A percentile compares a stretch with the other conserved stretches of the same genome.
phyloP scores from a whole-genome alignment of 1,139 yeast genomes.

The Trichomonascaceae sp. region DNA sequence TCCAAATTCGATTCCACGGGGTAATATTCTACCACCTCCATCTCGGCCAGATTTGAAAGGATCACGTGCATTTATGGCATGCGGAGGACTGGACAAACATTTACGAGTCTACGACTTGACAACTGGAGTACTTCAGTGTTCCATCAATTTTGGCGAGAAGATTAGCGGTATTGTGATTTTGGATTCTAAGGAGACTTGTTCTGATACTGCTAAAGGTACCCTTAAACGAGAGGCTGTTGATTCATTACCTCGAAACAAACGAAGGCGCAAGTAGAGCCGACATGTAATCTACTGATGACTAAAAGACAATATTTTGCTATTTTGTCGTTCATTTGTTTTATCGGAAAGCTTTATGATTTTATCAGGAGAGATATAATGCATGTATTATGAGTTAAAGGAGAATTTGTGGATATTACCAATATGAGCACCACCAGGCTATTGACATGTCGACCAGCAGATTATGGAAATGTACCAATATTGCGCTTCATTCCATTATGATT shows the following conservation, averaged over 20 bases:
- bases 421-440: too few relatives aligned
- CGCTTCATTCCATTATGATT: constrained; percentile 8
- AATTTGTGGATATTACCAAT: too few relatives aligned
- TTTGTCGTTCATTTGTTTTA: neutral
- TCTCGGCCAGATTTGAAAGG: neutral
- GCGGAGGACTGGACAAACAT: constrained; percentile 78
- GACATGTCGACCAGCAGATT: too few relatives aligned
- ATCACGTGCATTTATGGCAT: constrained; percentile 30
- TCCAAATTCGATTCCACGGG: neutral
- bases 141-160: constrained; percentile 63
- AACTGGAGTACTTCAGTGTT: constrained; percentile 51
- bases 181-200: constrained; percentile 15
- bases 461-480: too few relatives aligned
- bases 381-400: too few relatives aligned
- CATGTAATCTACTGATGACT: neutral
- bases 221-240: neutral
- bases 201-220: neutral
- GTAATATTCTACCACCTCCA: too few relatives aligned
- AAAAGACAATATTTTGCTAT: neutral
- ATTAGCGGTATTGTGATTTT: constrained; percentile 48
- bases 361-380: too few relatives aligned
- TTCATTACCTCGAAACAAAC: neutral
- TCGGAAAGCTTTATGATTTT: neutral
- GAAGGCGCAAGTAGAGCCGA: neutral
- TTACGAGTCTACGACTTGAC: constrained; percentile 62